Evolutionary conservation across 1,284 basidiomycete genomes (phyloP), one percentile per base, ranked within the genome.

Genomic region (Butyriboletus appendiculatus): DNA sequence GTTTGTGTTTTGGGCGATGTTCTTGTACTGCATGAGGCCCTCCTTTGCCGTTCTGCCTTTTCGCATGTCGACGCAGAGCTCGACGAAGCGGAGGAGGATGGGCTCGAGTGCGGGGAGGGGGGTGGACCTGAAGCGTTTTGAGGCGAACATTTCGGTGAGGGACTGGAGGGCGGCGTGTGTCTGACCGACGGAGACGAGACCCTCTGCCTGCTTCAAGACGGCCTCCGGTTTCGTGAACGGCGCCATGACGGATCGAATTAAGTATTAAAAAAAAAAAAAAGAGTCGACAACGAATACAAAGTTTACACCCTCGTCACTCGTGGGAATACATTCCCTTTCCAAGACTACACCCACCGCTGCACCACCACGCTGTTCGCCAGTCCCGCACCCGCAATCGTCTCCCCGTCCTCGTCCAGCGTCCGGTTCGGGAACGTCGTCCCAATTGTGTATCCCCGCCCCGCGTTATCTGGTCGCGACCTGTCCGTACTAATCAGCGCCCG

Each of bases 11-110:
- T 98, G 96, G 0, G 92, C 92, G 59, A 96, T 94, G 71, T 96
- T 96, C 79, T 96, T 96, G 83, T 90, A 98, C 71, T 95, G 91
- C 86, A 94, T 92, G 45, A 99, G 84, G 32, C 94, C 96, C 67
- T 97, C 94, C 72, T 97, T 96, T 20, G 94, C 96, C 32, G 92
- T 90, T 33, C 94, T 82, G 4, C 95, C 95, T 72, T 96, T 96
- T 62, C 95, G 88, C 79, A 98, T 88, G 56, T 94, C 90, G 57
- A 99, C 95, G 70, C 95, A 99, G 56, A 99, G 90, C 70, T 98
- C 94, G 77, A 98, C 84, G 71, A 92, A 93, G 47, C 92, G 88
- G 60, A 94, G 76, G 82, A 98, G 92, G 74, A 99, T 98, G 57
- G 97, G 97, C 73, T 99, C 96, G 52, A 99, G 85, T 10, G 91